Evolutionary conservation across 2,329 filamentous ascomycete genomes (phyloP).

Genomic region (Calonectria multiphialidica): DNA sequence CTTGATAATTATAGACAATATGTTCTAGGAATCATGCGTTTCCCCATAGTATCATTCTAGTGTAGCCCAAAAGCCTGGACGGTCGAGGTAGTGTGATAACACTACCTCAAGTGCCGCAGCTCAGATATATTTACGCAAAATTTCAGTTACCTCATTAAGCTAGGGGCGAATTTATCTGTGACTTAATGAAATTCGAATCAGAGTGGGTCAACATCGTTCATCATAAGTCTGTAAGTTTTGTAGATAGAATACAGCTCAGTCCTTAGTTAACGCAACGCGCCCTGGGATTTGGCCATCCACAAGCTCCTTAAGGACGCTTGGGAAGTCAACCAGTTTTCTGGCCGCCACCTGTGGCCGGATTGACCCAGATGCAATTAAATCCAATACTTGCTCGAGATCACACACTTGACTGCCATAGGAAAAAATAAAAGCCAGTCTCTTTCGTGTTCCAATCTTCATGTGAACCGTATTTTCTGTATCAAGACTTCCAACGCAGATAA

Average conservation of each 20-base stretch:
- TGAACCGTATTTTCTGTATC: slow-evolving; percentile 54
- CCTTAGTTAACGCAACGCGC: not conserved
- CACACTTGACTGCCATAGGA: slow-evolving; percentile 56
- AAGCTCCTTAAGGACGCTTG: slow-evolving; percentile 14
- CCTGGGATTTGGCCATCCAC: not conserved
- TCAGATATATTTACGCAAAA: too few relatives aligned
- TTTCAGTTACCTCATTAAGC: too few relatives aligned
- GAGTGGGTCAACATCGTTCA: too few relatives aligned
- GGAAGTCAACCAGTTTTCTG: slow-evolving; percentile 27
- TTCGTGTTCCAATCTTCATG: slow-evolving; percentile 58
- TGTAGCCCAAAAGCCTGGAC: too few relatives aligned
- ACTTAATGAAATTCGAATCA: too few relatives aligned
- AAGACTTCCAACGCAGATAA: slow-evolving; percentile 55
- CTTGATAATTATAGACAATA: too few relatives aligned
- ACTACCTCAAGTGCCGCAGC: too few relatives aligned
- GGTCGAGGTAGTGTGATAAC: too few relatives aligned
- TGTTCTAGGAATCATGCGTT: too few relatives aligned
- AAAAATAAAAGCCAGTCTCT: slow-evolving; percentile 55
- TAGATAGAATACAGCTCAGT: not conserved
- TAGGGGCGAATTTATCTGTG: too few relatives aligned
- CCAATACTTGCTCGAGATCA: slow-evolving; percentile 52
- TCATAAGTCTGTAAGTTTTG: too few relatives aligned
- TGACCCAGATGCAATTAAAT: slow-evolving; percentile 22
- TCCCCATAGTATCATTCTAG: too few relatives aligned
- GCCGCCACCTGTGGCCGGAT: slow-evolving; percentile 31